These are phyloP conservation scores for Picea abies DNA, from an alignment of 83 land plant genomes.

Conservation along the genomic window DNA sequence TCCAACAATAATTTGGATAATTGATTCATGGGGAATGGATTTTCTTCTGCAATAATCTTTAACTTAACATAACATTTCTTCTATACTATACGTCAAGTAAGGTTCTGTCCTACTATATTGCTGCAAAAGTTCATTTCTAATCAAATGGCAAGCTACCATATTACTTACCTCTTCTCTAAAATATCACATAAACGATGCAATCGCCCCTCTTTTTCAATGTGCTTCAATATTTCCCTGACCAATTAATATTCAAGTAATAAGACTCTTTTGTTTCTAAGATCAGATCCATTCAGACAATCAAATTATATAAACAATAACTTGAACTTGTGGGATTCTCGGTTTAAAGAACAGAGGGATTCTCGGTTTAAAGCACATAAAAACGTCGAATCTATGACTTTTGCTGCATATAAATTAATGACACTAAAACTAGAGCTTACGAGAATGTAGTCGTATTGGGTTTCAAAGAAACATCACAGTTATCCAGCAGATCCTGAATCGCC, in stretches of 20 bases:
- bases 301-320: neutral
- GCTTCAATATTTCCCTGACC: slow-evolving; percentile 81
- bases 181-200: slow-evolving; percentile 55
- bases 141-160: neutral
- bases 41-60: neutral
- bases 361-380: no score
- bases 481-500: no score
- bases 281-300: no score
- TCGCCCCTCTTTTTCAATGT: slow-evolving; percentile 81
- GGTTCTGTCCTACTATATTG: neutral
- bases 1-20: neutral
- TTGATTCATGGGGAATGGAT: neutral
- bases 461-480: no score
- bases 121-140: neutral
- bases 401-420: no score
- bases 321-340: neutral
- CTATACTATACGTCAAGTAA: neutral
- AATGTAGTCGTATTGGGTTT: no score
- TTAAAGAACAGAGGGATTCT: no score
- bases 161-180: slow-evolving; percentile 52
- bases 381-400: no score
- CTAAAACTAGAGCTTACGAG: no score
- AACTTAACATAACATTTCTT: neutral
- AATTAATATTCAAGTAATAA: neutral
- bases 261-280: no score